Percentiles rank a stretch among this genome's conserved stretches.
Evolutionary conservation across 1,284 basidiomycete species (phyloP).

Genomic region (Coriolopsis trogii): DNA sequence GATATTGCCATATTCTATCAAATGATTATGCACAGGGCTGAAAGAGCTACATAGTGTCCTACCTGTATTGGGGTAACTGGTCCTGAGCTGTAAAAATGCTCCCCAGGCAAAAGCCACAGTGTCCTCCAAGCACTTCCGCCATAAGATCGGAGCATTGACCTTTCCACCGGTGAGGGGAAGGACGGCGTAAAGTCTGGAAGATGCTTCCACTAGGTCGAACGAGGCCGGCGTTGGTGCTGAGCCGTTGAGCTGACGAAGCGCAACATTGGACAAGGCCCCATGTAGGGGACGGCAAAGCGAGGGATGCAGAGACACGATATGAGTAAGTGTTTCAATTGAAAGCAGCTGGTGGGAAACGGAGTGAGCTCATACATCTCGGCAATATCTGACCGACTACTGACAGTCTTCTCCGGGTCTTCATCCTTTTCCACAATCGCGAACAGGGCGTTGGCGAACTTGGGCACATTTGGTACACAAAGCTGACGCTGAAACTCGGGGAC

Average conservation of each 20-base stretch:
- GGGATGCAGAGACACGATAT: constrained; percentile 65
- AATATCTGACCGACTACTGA: constrained; percentile 26
- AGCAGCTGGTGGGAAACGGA: constrained; percentile 43
- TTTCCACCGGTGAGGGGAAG: constrained; percentile 77
- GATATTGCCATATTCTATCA: constrained; percentile 5
- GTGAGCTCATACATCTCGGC: not conserved
- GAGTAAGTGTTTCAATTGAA: constrained; percentile 53
- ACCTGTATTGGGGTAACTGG: constrained; percentile 52
- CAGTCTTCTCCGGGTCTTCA: constrained; percentile 55
- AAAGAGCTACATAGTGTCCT: not conserved
- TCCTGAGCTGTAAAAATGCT: constrained; percentile 58
- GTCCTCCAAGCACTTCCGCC: constrained; percentile 75
- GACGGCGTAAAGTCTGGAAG: constrained; percentile 58
- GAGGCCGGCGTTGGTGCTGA: constrained; percentile 46
- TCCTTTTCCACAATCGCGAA: constrained; percentile 56
- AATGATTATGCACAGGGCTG: not conserved
- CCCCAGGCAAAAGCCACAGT: constrained; percentile 63
- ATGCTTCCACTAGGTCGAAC: constrained; percentile 45
- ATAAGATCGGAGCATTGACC: constrained; percentile 67
- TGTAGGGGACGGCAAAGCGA: constrained; percentile 61
- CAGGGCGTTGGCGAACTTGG: constrained; percentile 66
- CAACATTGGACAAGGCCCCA: constrained; percentile 50
- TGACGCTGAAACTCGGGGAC: constrained; percentile 78
- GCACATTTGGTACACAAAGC: constrained; percentile 67
- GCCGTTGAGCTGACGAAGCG: constrained; percentile 60